Conservation (phyloP, 495 filamentous ascomycete genomes). For the Aeminium ludgeri region DNA sequence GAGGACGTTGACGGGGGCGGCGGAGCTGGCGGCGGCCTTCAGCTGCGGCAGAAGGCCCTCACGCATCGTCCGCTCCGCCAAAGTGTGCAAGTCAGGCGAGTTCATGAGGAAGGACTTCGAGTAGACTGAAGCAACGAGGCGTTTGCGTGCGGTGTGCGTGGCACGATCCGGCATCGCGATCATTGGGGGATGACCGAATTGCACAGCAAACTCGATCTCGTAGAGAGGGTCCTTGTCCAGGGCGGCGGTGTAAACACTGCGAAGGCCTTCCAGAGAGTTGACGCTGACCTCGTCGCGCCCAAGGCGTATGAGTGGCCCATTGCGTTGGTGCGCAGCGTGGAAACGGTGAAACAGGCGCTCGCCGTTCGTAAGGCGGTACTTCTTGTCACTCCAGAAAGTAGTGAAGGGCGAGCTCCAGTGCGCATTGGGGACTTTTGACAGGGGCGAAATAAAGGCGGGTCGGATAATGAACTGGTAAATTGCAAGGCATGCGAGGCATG, state of each 20-base stretch:
- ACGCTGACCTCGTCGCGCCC: conserved; percentile 50
- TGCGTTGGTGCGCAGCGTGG: conserved; percentile 36
- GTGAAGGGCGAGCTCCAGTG: conserved; percentile 49
- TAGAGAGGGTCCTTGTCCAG: conserved; percentile 67
- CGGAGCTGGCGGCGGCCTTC: conserved; percentile 14
- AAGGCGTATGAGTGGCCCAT: conserved; percentile 42
- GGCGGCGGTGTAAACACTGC: conserved; percentile 52
- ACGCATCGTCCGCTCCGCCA: conserved; percentile 45
- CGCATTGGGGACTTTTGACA: conserved; percentile 47
- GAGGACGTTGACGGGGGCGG: conserved; percentile 20
- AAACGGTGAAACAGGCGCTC: too few relatives aligned
- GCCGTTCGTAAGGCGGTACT: too few relatives aligned
- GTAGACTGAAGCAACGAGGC: conserved; percentile 54
- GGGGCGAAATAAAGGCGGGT: conserved; percentile 46
- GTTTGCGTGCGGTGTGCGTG: conserved; percentile 44
- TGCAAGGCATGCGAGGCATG: not conserved
- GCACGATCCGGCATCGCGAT: conserved; percentile 25
- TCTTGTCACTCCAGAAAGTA: conserved; percentile 44
- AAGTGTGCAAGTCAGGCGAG: conserved; percentile 39
- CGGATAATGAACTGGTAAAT: conserved; percentile 43
- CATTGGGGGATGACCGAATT: too few relatives aligned
- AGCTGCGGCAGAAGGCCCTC: conserved; percentile 43
- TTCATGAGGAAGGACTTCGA: conserved; percentile 53
- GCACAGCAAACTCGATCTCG: conserved; percentile 36
- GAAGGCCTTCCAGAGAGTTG: conserved; percentile 45